These are phyloP conservation scores for Myrmaecium sp. DNA, from an alignment of 2,329 filamentous ascomycete species.

Conservation along the genomic window DNA sequence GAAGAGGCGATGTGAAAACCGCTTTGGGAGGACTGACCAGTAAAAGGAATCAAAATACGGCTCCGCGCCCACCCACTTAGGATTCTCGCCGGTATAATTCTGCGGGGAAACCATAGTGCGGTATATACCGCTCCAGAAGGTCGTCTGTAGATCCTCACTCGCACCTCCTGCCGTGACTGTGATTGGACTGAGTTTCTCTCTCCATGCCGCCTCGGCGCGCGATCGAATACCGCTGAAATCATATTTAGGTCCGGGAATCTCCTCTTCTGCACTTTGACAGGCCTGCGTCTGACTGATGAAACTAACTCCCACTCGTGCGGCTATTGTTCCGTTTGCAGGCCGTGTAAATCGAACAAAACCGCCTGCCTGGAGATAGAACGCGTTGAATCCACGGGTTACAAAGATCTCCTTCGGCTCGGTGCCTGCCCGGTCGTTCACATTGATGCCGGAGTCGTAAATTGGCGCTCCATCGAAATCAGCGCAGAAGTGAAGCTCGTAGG, in stretches of 20 bases:
- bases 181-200: slow-evolving; percentile 22
- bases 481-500: slow-evolving; percentile 42
- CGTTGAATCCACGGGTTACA: slow-evolving; percentile 18
- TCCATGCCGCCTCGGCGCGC: slow-evolving; percentile 24
- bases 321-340: slow-evolving; percentile 36
- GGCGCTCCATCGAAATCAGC: slow-evolving; percentile 39
- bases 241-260: slow-evolving; percentile 43
- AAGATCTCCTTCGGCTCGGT: slow-evolving; percentile 24
- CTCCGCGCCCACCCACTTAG: slow-evolving; percentile 25
- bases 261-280: slow-evolving; percentile 48
- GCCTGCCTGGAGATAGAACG: slow-evolving; percentile 17
- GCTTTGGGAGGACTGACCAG: slow-evolving; percentile 27
- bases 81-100: slow-evolving; percentile 31
- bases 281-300: slow-evolving; percentile 51
- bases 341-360: slow-evolving; percentile 33
- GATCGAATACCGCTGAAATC: slow-evolving; percentile 40
- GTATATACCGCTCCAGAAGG: slow-evolving; percentile 29
- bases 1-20: neutral
- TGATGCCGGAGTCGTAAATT: slow-evolving; percentile 37
- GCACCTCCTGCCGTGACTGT: slow-evolving; percentile 19
- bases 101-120: slow-evolving; percentile 29
- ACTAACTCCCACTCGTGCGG: slow-evolving; percentile 50
- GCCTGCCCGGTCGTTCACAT: slow-evolving; percentile 36
- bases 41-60: slow-evolving; percentile 40
- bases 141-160: slow-evolving; percentile 19